Base-by-base conservation (phyloP, 2,329 filamentous ascomycete species). In the Rhexocercosporidium sp. region DNA sequence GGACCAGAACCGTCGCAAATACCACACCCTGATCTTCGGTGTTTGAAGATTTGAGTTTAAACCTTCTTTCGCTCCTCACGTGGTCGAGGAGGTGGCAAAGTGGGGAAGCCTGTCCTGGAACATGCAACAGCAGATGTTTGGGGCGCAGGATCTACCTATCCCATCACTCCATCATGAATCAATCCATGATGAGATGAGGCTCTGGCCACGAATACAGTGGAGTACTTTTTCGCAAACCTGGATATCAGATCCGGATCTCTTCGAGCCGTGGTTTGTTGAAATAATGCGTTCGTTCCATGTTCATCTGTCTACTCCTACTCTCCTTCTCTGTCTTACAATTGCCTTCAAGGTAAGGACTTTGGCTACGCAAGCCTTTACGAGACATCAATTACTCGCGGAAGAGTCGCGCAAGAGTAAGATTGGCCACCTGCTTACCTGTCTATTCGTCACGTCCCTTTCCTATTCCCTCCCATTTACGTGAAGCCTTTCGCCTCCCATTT, bases 191-290 rank as follows among this genome's bases (percentile, higher is more conserved):
- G 34, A 41, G 37, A 41, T 54, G 41, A 37, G 46, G 20, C 29
- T 34, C 34, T 31, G 29, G 62, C 62, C 51, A 57, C 62, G 62
- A 64, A 47, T 41, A 12, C 39, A 57, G 34, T 56, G 16, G 53
- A 44, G 51, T 37, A 5, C 34, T 44, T 31, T n/a, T n/a, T n/a
- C n/a, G n/a, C 46, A 18, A 47, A 51, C 46, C 22, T 34, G 22
- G 18, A 47, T 34, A 60, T 65, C 63, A 34, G 25, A 47, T 59
- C 46, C 63, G 63, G 62, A 59, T 65, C 47, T n/a, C 47, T 53
- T 14, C 20, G 60, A 53, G n/a, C 49, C 61, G 49, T 37, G 37
- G 47, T 29, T 37, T 25, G 31, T 54, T 54, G 37, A 62, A 44
- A 51, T 62, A 62, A 62, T 62, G 60, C 60, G 34, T 39, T 53